Conservation (phyloP, 1,284 basidiomycete genomes). For the Irpex sp. region DNA sequence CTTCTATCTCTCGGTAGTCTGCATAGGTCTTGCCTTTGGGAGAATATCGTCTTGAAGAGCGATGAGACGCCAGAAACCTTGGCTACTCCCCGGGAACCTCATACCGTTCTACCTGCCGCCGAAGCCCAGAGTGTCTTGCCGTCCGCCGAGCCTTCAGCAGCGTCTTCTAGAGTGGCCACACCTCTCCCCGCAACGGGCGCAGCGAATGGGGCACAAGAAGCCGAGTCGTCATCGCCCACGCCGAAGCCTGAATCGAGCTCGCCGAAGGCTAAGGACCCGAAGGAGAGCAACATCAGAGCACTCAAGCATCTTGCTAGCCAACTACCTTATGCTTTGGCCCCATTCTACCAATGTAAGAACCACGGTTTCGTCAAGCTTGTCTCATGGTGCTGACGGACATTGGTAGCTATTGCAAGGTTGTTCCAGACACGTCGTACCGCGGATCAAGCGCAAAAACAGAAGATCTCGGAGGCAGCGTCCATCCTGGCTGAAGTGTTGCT, state of each 20-base stretch:
- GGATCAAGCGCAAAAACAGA: slow-evolving; percentile 77
- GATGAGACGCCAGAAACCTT: slow-evolving; percentile 20
- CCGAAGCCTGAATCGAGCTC: slow-evolving; percentile 19
- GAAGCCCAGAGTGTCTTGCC: slow-evolving; percentile 23
- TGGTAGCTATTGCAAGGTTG: slow-evolving; percentile 79
- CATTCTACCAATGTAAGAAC: slow-evolving; percentile 83
- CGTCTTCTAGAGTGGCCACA: slow-evolving; percentile 22
- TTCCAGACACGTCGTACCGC: slow-evolving; percentile 80
- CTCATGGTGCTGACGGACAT: not conserved
- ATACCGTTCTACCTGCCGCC: slow-evolving; percentile 29
- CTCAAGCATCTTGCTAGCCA: slow-evolving; percentile 81
- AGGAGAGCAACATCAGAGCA: slow-evolving; percentile 70
- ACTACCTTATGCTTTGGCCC: slow-evolving; percentile 74
- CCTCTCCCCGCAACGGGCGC: slow-evolving; percentile 11
- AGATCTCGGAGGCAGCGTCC: slow-evolving; percentile 68
- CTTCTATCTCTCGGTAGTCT: slow-evolving; percentile 77
- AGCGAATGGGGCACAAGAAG: slow-evolving; percentile 38
- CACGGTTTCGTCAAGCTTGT: not conserved
- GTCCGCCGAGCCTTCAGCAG: slow-evolving; percentile 41
- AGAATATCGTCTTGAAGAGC: slow-evolving; percentile 77
- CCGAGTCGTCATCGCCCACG: slow-evolving; percentile 18
- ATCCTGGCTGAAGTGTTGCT: slow-evolving; percentile 74
- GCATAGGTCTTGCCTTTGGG: slow-evolving; percentile 85
- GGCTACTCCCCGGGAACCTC: not conserved
- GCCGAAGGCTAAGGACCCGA: slow-evolving; percentile 41